phyloP scores from a whole-genome alignment of 805 yeast genomes.

The Metschnikowia matae region DNA sequence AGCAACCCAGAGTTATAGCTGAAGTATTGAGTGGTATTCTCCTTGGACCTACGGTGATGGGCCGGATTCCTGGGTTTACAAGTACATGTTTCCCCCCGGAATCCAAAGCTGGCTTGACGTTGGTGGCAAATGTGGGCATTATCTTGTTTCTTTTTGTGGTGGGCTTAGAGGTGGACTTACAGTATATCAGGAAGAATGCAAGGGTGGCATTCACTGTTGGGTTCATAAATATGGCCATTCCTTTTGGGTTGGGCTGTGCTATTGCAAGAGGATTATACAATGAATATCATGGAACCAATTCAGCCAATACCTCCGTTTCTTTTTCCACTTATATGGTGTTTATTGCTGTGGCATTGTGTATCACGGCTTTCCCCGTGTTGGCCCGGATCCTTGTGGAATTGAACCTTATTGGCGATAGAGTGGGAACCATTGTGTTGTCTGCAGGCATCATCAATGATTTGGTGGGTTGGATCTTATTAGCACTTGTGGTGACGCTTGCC shows the following conservation, averaged over 20 bases:
- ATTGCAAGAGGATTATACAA: slow-evolving; percentile 65
- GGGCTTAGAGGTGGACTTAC: slow-evolving; percentile 74
- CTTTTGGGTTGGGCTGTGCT: slow-evolving; percentile 76
- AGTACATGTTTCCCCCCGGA: slow-evolving; percentile 57
- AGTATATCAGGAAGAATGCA: slow-evolving; percentile 56
- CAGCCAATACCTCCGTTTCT: slow-evolving; percentile 32
- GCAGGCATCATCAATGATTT: slow-evolving; percentile 82
- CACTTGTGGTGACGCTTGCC: slow-evolving; percentile 71
- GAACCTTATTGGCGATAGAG: slow-evolving; percentile 64
- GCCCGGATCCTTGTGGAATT: slow-evolving; percentile 76
- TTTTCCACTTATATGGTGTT: slow-evolving; percentile 77
- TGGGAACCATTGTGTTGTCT: slow-evolving; percentile 67
- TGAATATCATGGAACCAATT: slow-evolving; percentile 37
- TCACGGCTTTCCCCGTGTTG: slow-evolving; percentile 82
- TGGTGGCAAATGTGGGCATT: slow-evolving; percentile 72
- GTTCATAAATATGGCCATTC: slow-evolving; percentile 66
- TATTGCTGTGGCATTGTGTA: slow-evolving; percentile 78
- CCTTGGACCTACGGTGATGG: slow-evolving; percentile 72
- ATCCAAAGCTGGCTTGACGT: slow-evolving; percentile 59
- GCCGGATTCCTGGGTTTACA: slow-evolving; percentile 66
- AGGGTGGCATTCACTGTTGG: slow-evolving; percentile 67
- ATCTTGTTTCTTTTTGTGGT: slow-evolving; percentile 70
- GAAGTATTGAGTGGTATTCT: slow-evolving; percentile 76
- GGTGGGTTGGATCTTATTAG: slow-evolving; percentile 77
- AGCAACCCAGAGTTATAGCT: slow-evolving; percentile 78